Conservation (phyloP, 139 green algal genomes). For the Mesotaenium endlicherianum region DNA sequence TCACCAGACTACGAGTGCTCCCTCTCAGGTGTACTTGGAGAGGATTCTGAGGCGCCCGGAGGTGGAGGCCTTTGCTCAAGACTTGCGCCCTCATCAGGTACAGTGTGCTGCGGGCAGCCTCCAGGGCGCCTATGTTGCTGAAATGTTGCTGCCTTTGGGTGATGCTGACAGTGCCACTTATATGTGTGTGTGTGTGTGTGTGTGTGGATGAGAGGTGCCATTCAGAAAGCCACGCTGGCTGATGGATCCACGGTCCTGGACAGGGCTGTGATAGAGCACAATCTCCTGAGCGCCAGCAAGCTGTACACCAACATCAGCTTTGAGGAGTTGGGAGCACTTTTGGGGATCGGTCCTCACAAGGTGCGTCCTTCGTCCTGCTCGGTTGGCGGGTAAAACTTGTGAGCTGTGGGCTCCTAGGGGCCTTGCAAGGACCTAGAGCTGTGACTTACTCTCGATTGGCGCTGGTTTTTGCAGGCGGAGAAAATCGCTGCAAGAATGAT, state of each 20-base stretch:
- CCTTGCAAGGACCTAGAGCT: no score
- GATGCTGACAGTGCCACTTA: no score
- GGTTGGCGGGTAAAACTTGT: no score
- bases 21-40: conserved; percentile 76
- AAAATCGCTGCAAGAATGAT: conserved; percentile 66
- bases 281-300: conserved; percentile 79
- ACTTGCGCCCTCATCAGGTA: conserved; percentile 83
- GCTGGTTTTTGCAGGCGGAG: conserved; percentile 81
- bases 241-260: conserved; percentile 75
- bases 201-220: background rate
- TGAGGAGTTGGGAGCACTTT: conserved; percentile 80
- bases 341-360: conserved; percentile 68
- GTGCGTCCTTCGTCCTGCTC: no score
- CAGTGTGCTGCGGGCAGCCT: no score
- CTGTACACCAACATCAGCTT: conserved; percentile 91
- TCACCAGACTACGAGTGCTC: background rate
- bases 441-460: no score
- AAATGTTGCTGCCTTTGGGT: no score
- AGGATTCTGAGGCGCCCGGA: conserved; percentile 78
- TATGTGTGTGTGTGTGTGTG: background rate
- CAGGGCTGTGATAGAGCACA: conserved; percentile 88
- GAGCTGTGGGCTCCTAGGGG: no score
- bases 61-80: conserved; percentile 78
- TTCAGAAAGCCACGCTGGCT: conserved; percentile 37
- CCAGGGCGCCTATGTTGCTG: no score